Conservation (phyloP, 164 flowering plant genomes). For the Nymphaea thermarum region DNA sequence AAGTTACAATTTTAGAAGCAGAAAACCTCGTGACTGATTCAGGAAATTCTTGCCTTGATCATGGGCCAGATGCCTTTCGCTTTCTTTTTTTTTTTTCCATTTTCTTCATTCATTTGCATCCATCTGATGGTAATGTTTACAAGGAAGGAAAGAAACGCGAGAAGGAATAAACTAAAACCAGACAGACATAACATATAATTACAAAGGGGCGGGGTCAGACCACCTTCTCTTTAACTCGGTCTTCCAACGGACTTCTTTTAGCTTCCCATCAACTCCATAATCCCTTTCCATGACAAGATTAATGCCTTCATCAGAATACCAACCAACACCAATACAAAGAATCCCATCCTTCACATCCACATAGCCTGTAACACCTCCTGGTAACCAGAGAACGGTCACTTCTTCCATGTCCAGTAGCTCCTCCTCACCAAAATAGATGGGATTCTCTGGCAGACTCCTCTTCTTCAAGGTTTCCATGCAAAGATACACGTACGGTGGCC, state of each 20-base stretch:
- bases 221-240: slow-evolving; percentile 92
- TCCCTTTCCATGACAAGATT: slow-evolving; percentile 98
- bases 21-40: no score
- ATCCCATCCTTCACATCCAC: slow-evolving; percentile 76
- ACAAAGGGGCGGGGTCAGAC: slow-evolving; percentile 44
- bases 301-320: slow-evolving; percentile 92
- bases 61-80: no score
- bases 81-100: not conserved
- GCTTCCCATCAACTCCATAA: slow-evolving; percentile 82
- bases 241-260: slow-evolving; percentile 68
- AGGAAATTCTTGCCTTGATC: no score
- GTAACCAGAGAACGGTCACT: slow-evolving; percentile 74
- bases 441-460: slow-evolving; percentile 61
- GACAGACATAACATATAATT: slow-evolving; percentile 1
- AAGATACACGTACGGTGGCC: slow-evolving; percentile 60
- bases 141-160: not conserved
- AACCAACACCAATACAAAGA: slow-evolving; percentile 87
- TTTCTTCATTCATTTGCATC: not conserved
- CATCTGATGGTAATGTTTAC: not conserved
- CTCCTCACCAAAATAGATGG: slow-evolving; percentile 71
- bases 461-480: slow-evolving; percentile 83
- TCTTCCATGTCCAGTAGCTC: slow-evolving; percentile 82
- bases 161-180: not conserved
- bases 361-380: slow-evolving; percentile 85
- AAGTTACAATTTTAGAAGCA: no score